Percentiles rank a stretch among this genome's conserved stretches.
Conservation (phyloP, 371 early-diverging fungal species). For the Fennellomyces sp. region DNA sequence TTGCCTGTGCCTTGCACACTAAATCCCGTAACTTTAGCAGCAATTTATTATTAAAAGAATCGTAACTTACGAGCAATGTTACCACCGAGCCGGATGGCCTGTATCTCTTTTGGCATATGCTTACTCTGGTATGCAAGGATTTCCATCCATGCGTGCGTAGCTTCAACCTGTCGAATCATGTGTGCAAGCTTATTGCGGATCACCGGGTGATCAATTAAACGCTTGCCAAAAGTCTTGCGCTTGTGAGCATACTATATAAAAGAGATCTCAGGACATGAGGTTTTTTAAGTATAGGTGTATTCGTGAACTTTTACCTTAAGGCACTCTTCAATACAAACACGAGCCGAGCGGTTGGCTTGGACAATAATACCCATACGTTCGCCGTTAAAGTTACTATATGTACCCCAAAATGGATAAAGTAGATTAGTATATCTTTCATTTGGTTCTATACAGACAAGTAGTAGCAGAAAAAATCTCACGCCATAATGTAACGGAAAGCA, state of each 20-base stretch:
- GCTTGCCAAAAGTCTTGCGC: slow-evolving; percentile 86
- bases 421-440: too few relatives aligned
- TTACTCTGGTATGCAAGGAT: slow-evolving; percentile 66
- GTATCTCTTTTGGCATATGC: slow-evolving; percentile 67
- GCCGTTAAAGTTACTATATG: slow-evolving; percentile 72
- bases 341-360: slow-evolving; percentile 88
- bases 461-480: slow-evolving; percentile 27
- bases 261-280: too few relatives aligned
- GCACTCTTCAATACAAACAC: slow-evolving; percentile 87
- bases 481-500: slow-evolving; percentile 83
- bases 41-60: not conserved
- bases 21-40: not conserved
- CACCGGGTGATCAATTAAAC: slow-evolving; percentile 74
- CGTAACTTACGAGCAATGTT: slow-evolving; percentile 65
- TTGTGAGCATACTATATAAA: too few relatives aligned
- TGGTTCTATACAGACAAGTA: not conserved
- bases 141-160: slow-evolving; percentile 89
- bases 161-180: slow-evolving; percentile 87
- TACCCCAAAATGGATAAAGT: too few relatives aligned
- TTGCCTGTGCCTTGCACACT: slow-evolving; percentile 83
- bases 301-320: slow-evolving; percentile 67
- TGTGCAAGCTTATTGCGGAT: slow-evolving; percentile 70
- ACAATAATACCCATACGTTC: slow-evolving; percentile 81
- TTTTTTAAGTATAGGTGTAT: too few relatives aligned
- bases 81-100: slow-evolving; percentile 79